These are phyloP conservation scores for Alternaria burnsii DNA, from an alignment of 2,329 filamentous ascomycete genomes.

Conservation along the genomic window DNA sequence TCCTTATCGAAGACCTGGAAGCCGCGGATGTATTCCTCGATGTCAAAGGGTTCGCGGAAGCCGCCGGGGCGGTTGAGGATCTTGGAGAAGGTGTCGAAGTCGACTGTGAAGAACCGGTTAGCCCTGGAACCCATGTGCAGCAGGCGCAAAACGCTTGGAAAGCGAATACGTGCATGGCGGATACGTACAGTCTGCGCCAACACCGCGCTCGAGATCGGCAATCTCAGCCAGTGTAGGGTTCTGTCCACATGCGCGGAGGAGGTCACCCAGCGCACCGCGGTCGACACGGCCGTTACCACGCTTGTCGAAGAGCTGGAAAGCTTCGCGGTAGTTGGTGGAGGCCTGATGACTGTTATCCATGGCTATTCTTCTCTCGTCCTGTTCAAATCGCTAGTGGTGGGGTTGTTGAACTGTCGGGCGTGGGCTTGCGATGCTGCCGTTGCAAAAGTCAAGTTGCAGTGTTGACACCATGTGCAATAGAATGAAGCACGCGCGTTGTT, in stretches of 20 bases:
- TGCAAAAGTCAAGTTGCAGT: background rate
- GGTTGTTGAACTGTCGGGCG: background rate
- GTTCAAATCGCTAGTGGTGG: constrained; percentile 15
- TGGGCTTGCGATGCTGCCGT: constrained; percentile 3
- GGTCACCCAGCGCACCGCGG: constrained; percentile 86
- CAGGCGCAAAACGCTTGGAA: background rate
- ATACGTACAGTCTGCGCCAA: constrained; percentile 88
- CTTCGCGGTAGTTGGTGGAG: constrained; percentile 99
- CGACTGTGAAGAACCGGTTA: constrained; percentile 67
- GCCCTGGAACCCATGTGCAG: background rate
- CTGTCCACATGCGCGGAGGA: constrained; percentile 95
- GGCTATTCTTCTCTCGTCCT: constrained; percentile 24
- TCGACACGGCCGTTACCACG: constrained; percentile 93
- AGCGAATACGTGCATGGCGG: background rate
- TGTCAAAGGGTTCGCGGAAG: constrained; percentile 97
- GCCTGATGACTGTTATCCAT: constrained; percentile 61
- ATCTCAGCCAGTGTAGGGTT: constrained; percentile 97
- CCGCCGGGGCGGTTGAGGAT: constrained; percentile 96
- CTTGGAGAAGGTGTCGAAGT: constrained; percentile 97
- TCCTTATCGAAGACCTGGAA: constrained; percentile 99
- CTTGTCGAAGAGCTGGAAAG: constrained; percentile 99
- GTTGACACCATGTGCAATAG: constrained; percentile 3
- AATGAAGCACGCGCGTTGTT: constrained; percentile 7
- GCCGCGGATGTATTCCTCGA: constrained; percentile 96
- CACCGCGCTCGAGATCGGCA: constrained; percentile 85